These are phyloP conservation scores for Fraxinus floribunda DNA, from an alignment of 305 asterid genomes.

Conservation along the genomic window DNA sequence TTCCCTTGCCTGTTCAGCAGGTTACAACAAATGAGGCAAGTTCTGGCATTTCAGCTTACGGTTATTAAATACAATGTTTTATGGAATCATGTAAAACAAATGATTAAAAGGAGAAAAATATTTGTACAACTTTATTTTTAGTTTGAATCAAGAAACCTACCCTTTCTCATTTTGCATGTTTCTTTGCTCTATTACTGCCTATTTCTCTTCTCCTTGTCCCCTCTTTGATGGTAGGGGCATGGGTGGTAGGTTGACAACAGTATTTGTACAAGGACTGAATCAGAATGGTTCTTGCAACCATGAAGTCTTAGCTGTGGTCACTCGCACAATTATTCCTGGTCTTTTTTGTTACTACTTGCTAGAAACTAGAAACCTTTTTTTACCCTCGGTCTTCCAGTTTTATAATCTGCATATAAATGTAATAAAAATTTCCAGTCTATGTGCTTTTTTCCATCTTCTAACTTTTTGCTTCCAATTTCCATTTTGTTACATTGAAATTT, in stretches of 20 bases:
- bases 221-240: background rate
- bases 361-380: background rate
- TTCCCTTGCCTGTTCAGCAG: slow-evolving; percentile 59
- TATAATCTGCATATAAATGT: background rate
- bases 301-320: background rate
- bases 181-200: background rate
- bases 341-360: background rate
- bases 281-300: background rate
- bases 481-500: background rate
- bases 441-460: background rate
- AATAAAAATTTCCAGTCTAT: background rate
- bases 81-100: background rate
- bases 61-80: background rate
- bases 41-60: background rate
- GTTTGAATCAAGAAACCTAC: background rate
- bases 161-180: background rate
- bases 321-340: background rate
- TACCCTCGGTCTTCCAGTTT: background rate
- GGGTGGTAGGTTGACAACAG: background rate
- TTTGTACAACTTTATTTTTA: background rate
- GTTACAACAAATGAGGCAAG: slow-evolving; percentile 70
- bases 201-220: background rate
- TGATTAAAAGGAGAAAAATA: background rate
- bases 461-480: slow-evolving; percentile 6
- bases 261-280: background rate